phyloP scores from a whole-genome alignment of 169 alveolate species.

The Plasmodium yoelii region DNA sequence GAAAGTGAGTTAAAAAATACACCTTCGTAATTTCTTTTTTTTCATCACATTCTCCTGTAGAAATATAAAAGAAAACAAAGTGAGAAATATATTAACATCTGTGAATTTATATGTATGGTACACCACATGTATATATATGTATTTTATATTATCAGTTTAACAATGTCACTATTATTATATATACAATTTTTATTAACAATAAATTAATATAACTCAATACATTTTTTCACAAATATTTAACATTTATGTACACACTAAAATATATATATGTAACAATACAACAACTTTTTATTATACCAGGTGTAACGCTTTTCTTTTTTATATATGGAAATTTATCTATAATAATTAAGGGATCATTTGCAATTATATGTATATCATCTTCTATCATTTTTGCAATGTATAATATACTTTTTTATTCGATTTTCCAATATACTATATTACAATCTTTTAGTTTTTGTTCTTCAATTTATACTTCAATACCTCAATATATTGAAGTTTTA shows the following conservation, averaged over 20 bases:
- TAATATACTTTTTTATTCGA: neutral
- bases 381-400: conserved; percentile 28
- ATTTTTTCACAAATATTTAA: neutral
- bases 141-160: too few species aligned
- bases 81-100: neutral
- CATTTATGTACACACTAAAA: neutral
- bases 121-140: too few species aligned
- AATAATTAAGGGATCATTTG: conserved; percentile 56
- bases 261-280: neutral
- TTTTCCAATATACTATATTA: neutral
- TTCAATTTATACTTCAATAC: neutral
- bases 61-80: neutral
- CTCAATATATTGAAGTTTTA: neutral
- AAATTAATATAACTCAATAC: neutral
- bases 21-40: conserved; percentile 31
- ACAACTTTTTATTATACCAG: conserved; percentile 6
- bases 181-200: neutral
- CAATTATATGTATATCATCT: conserved; percentile 56
- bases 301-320: conserved; percentile 15
- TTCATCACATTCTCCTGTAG: conserved; percentile 7
- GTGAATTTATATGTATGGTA: neutral
- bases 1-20: conserved; percentile 72
- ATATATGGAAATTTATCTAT: conserved; percentile 74
- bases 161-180: too few species aligned
- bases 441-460: neutral